Percentiles rank a stretch among this genome's conserved stretches.
Conservation (phyloP, 306 rosid species). For the Prinsepia uniflora region DNA sequence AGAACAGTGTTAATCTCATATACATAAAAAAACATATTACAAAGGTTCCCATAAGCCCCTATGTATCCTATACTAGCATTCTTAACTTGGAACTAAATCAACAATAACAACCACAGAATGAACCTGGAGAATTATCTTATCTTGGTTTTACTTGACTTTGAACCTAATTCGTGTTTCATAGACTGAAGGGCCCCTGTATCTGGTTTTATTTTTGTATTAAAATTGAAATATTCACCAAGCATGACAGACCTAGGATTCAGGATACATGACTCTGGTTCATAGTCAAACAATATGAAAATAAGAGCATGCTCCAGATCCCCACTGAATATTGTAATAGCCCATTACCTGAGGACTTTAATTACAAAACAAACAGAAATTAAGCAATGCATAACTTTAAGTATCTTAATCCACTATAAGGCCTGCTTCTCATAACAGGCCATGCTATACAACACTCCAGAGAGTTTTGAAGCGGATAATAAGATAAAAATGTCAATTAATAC, state of each 20-base stretch:
- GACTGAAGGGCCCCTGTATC: neutral
- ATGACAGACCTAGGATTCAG: neutral
- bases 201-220: neutral
- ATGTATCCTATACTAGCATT: neutral
- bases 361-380: neutral
- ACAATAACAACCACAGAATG: neutral
- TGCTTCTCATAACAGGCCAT: slow-evolving; percentile 1
- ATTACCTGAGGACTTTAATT: neutral
- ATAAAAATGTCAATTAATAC: neutral
- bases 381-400: neutral
- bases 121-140: neutral
- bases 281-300: neutral
- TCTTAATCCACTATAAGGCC: neutral
- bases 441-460: neutral
- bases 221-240: neutral
- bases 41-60: neutral
- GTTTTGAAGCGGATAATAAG: neutral
- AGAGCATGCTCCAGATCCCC: neutral
- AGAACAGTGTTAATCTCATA: neutral
- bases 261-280: neutral
- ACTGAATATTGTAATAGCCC: neutral
- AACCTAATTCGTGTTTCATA: neutral
- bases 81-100: neutral
- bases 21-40: neutral
- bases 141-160: neutral